Percentiles rank a stretch among this genome's conserved stretches.
phyloP scores from a whole-genome alignment of 192 early-diverging fungal species.

The Podila minutissima region DNA sequence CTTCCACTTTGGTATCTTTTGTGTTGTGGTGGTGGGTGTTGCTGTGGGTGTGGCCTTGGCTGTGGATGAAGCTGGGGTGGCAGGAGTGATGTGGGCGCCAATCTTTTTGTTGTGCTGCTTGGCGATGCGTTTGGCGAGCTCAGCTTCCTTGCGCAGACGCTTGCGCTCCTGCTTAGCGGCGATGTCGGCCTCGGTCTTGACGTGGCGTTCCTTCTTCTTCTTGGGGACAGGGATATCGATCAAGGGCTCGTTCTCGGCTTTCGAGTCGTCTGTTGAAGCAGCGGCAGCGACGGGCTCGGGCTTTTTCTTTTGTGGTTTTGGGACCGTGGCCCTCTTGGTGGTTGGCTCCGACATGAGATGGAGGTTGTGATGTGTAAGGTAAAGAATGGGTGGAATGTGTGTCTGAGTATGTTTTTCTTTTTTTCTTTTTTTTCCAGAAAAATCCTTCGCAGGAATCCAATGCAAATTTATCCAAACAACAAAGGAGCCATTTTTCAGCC shows the following conservation, averaged over 20 bases:
- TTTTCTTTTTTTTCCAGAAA: background rate
- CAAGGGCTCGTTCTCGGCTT: conserved; percentile 13
- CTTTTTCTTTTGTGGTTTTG: conserved; percentile 12
- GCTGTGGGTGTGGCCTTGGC: background rate
- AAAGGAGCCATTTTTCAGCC: background rate
- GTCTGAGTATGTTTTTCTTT: background rate
- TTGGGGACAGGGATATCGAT: conserved; percentile 46
- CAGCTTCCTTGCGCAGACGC: conserved; percentile 35
- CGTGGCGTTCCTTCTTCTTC: conserved; percentile 49
- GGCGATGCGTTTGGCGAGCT: conserved; percentile 9
- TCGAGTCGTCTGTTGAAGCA: background rate
- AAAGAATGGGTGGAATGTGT: background rate
- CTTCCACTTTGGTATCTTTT: conserved; percentile 49
- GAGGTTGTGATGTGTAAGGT: background rate
- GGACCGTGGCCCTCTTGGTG: background rate
- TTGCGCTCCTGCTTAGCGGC: conserved; percentile 48
- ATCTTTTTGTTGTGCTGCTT: background rate
- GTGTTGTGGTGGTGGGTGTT: conserved; percentile 9
- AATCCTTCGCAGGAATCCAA: background rate
- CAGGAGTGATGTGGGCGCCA: background rate
- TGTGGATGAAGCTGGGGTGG: background rate
- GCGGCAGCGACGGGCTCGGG: background rate
- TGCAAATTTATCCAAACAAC: background rate
- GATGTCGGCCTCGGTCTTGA: conserved; percentile 45
- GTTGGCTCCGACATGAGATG: background rate